Conservation (phyloP, 345 rosid genomes). For the Salix purpurea region DNA sequence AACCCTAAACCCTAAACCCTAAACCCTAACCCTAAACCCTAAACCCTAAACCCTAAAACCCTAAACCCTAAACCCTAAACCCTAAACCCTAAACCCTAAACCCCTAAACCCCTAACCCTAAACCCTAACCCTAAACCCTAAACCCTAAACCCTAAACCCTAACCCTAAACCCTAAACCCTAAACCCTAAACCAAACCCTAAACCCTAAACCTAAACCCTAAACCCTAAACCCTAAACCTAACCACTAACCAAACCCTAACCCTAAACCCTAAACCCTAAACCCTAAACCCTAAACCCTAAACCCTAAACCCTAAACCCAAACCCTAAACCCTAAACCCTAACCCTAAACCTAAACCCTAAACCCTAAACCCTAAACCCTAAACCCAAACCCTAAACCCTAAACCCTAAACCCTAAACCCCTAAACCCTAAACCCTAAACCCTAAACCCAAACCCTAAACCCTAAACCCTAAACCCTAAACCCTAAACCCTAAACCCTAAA, state of each 20-base stretch:
- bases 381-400: constrained; percentile 13
- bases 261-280: not conserved
- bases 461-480: constrained; percentile 21
- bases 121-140: constrained; percentile 16
- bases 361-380: constrained; percentile 14
- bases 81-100: constrained; percentile 8
- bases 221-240: constrained; percentile 17
- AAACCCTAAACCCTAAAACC: constrained; percentile 2
- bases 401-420: constrained; percentile 11
- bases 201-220: constrained; percentile 17
- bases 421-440: constrained; percentile 14
- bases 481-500: constrained; percentile 18
- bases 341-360: constrained; percentile 20
- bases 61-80: constrained; percentile 5
- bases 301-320: constrained; percentile 16
- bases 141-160: constrained; percentile 15
- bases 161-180: constrained; percentile 10
- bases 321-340: constrained; percentile 16
- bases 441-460: constrained; percentile 12
- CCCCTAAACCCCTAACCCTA: constrained; percentile 9
- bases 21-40: constrained; percentile 10
- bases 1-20: not conserved
- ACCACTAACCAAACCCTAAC: not conserved
- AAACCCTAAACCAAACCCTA: too few species aligned
- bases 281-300: constrained; percentile 13